Evolutionary conservation across 768 basidiomycete species (phyloP), one percentile per base, ranked within the genome.

Genomic region (Chalciporus pseudorubinellus): DNA sequence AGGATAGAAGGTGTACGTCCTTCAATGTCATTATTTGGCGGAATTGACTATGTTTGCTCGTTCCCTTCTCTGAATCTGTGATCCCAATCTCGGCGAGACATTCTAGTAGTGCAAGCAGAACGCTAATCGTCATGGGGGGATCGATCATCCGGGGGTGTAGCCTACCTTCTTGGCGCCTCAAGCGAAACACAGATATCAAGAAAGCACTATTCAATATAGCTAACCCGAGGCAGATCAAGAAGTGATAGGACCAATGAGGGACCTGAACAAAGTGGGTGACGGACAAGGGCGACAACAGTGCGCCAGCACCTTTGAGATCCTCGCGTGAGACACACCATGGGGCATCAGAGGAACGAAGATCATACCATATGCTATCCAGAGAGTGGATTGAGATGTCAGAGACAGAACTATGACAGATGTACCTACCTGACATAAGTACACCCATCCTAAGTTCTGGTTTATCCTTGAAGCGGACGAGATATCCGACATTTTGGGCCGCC

Each of bases 201-300:
- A 82, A 45, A 12, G 77, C 36, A 1, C 77, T 72, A 56, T 88
- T 91, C 39, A 72, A 54, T 14, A 82, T 48, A 0, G 87, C 82
- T n/a, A 94, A 55, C 1, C 81, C 85, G 0, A 92, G 67, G 0
- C 89, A 89, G 1, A 72, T 72, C 8, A 92, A 74, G 60, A 83
- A 94, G 63, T 92, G 87, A 64, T 87, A 85, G 0, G 84, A 87
- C 92, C 91, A 93, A 29, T 71, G 76, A 0, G 56, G 65, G 20
- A 80, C 58, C 49, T 82, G 79, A 0, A 87, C 75, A 57, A 95
- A 94, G 50, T 92, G 87, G 0, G 93, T 95, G 0, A 91, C 79
- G 0, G 85, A 81, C 14, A 95, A 75, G 3, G 93, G 92, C 0
- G 91, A 67, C 9, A 72, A 72, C 10, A 89, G 70, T 2, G 87